Base-by-base conservation (phyloP, 441 rosid species). In the Rhodomyrtus psidioides region DNA sequence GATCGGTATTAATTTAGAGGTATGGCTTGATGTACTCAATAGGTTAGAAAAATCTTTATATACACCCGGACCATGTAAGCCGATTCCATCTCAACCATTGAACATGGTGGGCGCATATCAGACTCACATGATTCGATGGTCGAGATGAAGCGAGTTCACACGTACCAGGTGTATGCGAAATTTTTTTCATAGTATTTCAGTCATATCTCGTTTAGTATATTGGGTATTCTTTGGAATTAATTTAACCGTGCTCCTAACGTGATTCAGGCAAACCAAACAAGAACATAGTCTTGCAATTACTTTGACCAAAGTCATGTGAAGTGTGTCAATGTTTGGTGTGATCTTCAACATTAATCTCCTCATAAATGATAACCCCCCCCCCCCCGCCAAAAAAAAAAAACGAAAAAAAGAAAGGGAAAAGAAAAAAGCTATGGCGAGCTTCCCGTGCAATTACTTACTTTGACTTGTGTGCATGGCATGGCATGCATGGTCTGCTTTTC, bases 141-240 rank as follows among this genome's bases (percentile, higher is more conserved):
- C 39, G 79, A 70, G n/a, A 39, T 70, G 49, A 21, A 70, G 49
- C 12, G n/a, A 7, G 79, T 70, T 39, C 49, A 21, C 8, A 39
- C 12, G 2, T 3, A 10, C 1, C 0, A 15, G 0, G 4, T 21
- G 44, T 39, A 70, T 2, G n/a, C 8, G 1, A 70, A 70, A 34
- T 9, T 7, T 9, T 9, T 65, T 65, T 24, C 3, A 4, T 70
- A 21, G 79, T 39, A 70, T 70, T 39, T 70, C 4, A 1, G 3
- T 70, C 21, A 12, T 39, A 34, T 39, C 79, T 19, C 6, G n/a
- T 39, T 39, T 5, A 34, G 46, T 9, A 34, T 19, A 19, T 39
- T 5, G 14, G 76, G 44, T 34, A 17, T 65, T 19, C 39, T 65
- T 65, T 5, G 8, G 2, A 23, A 65, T 39, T 65, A 10, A 34